Conservation (phyloP, 306 rosid species). For the Gastrolobium bilobum region DNA sequence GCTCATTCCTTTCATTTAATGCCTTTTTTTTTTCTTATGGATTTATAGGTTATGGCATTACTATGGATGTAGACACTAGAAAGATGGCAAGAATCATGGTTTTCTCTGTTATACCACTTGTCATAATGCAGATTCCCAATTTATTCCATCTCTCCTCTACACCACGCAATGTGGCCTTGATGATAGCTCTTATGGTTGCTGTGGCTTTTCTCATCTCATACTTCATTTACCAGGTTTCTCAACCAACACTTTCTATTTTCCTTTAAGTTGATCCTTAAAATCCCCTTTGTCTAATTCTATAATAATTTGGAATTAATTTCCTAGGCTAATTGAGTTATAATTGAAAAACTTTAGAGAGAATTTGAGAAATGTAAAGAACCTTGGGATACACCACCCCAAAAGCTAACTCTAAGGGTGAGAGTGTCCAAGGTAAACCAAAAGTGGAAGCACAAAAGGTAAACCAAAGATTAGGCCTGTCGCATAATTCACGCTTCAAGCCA, state of each 20-base stretch:
- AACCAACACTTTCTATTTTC: conserved; percentile 20
- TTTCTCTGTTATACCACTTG: conserved; percentile 60
- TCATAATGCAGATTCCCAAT: conserved; percentile 66
- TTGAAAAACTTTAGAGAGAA: not conserved
- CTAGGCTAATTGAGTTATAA: not conserved
- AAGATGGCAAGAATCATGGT: conserved; percentile 64
- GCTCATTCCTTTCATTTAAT: not conserved
- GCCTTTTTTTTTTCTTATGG: not conserved
- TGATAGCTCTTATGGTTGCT: conserved; percentile 60
- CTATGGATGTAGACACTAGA: conserved; percentile 65
- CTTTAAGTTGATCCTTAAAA: not conserved
- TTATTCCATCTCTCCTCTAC: conserved; percentile 46
- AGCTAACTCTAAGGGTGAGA: too few species aligned
- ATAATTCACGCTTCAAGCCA: too few species aligned
- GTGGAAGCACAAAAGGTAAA: too few species aligned
- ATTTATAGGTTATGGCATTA: conserved; percentile 62
- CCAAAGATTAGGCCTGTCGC: too few species aligned
- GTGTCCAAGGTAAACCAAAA: too few species aligned
- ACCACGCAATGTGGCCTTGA: conserved; percentile 48
- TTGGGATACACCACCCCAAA: too few species aligned
- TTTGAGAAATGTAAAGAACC: not conserved
- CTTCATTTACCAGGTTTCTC: conserved; percentile 70
- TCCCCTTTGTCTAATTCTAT: not conserved
- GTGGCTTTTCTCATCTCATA: conserved; percentile 56
- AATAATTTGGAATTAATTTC: not conserved